These are phyloP conservation scores for Heterobasidion occidentale DNA, from an alignment of 1,284 basidiomycete genomes.

Conservation along the genomic window DNA sequence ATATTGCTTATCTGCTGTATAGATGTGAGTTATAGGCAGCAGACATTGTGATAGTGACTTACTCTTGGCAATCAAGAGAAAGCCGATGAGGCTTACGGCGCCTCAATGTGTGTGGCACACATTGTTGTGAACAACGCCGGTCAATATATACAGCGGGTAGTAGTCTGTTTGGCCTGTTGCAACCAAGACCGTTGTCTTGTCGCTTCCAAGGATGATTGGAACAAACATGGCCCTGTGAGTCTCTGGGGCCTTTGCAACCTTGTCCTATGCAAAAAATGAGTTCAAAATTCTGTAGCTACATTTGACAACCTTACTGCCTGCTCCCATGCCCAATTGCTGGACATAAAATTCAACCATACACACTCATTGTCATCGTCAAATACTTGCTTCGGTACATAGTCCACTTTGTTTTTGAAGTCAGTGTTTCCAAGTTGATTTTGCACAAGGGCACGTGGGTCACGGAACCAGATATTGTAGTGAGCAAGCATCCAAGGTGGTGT, in stretches of 20 bases:
- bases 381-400: too few relatives aligned
- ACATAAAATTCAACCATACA: too few relatives aligned
- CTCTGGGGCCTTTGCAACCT: conserved; percentile 4
- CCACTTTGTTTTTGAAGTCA: too few relatives aligned
- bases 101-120: conserved; percentile 16
- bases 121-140: conserved; percentile 13
- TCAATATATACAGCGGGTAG: conserved; percentile 15
- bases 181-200: conserved; percentile 19
- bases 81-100: conserved; percentile 14
- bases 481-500: too few relatives aligned
- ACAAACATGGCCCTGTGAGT: conserved; percentile 4
- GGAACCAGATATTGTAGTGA: too few relatives aligned
- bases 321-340: too few relatives aligned
- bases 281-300: too few relatives aligned
- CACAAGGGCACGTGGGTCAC: too few relatives aligned
- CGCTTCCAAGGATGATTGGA: conserved; percentile 13
- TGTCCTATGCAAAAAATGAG: conserved; percentile 1
- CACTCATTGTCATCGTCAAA: too few relatives aligned
- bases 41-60: not conserved
- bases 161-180: conserved; percentile 16
- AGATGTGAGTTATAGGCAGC: not conserved
- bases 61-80: conserved; percentile 19
- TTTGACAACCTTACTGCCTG: too few relatives aligned
- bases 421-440: too few relatives aligned
- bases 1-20: conserved; percentile 1